Conservation (phyloP, 2,329 filamentous ascomycete species). For the Venturia effusa region DNA sequence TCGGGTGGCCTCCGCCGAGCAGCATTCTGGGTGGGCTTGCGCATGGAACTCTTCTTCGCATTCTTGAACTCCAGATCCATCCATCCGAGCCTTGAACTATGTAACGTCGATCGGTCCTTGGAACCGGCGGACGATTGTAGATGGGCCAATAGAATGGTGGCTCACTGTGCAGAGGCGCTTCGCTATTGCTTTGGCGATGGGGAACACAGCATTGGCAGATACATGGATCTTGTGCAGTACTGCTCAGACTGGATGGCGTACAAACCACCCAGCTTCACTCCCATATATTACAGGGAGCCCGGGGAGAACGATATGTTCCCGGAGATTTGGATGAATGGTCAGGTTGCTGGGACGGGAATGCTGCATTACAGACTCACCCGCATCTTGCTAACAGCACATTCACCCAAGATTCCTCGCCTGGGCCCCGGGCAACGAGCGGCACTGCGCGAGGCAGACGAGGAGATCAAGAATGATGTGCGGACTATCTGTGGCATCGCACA, state of each 20-base stretch:
- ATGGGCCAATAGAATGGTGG: conserved; percentile 51
- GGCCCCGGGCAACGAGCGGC: conserved; percentile 24
- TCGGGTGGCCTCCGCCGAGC: conserved; percentile 34
- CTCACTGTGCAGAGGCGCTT: conserved; percentile 52
- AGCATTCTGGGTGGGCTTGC: conserved; percentile 45
- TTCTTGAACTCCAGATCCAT: conserved; percentile 30
- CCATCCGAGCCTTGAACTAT: conserved; percentile 40
- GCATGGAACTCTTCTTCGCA: conserved; percentile 50
- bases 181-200: conserved; percentile 48
- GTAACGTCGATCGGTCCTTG: conserved; percentile 42
- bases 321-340: conserved; percentile 45
- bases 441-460: conserved; percentile 30
- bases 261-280: conserved; percentile 43
- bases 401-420: neutral
- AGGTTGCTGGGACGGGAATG: conserved; percentile 48
- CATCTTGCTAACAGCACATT: conserved; percentile 44
- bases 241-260: conserved; percentile 36
- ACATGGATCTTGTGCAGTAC: conserved; percentile 36
- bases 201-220: conserved; percentile 24
- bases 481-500: conserved; percentile 48
- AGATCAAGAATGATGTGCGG: conserved; percentile 38
- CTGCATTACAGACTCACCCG: conserved; percentile 50
- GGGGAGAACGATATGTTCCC: conserved; percentile 39
- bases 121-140: conserved; percentile 39
- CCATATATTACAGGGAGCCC: conserved; percentile 38